Conservation (phyloP, 2,329 filamentous ascomycete genomes). For the Neurospora sp. region DNA sequence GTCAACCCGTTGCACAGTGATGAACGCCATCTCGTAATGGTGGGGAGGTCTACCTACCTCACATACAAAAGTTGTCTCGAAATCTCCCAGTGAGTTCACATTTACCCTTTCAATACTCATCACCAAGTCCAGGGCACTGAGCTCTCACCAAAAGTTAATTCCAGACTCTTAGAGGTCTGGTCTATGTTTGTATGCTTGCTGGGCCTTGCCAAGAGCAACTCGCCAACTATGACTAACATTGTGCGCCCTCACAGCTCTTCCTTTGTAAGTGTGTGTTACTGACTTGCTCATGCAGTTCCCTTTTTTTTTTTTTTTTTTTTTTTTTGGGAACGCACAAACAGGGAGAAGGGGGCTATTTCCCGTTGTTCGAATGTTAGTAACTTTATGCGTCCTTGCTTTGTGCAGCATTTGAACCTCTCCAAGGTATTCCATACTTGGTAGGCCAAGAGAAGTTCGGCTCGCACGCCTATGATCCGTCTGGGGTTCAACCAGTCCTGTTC, state of each 20-base stretch:
- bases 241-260: background rate
- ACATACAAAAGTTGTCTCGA: background rate
- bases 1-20: slow-evolving; percentile 1
- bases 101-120: background rate
- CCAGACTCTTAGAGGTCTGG: background rate
- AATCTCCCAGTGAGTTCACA: background rate
- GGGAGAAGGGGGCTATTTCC: background rate
- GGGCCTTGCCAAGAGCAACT: background rate
- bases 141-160: background rate
- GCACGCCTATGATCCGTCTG: background rate
- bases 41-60: background rate
- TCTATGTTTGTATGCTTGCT: background rate
- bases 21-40: slow-evolving; percentile 6
- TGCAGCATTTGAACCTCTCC: background rate
- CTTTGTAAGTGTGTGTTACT: background rate
- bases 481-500: background rate
- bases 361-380: background rate
- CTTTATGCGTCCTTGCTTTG: background rate
- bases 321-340: background rate
- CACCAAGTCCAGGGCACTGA: background rate
- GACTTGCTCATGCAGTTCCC: background rate
- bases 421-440: background rate
- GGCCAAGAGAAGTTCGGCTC: background rate
- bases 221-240: background rate
- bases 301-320: background rate